Evolutionary conservation across 352 stramenopile genomes (phyloP), one percentile per base, ranked within the genome.

Genomic region (Salisapilia sapeloensis): DNA sequence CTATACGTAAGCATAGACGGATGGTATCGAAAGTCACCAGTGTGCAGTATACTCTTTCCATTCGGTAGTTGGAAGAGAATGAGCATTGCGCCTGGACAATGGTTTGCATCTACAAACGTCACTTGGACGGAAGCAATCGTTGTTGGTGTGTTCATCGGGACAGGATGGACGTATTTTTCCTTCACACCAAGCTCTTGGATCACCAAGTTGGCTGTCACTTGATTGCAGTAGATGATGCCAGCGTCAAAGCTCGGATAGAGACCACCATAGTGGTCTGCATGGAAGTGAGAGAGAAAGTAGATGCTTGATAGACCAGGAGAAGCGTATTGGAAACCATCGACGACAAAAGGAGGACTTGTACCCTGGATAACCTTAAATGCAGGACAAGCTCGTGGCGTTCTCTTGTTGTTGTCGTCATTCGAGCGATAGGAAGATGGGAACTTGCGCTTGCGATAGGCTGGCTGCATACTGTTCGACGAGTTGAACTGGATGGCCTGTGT

Each of bases 201-300:
- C 5, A 97, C 78, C 8, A 98, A 61, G 29, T 67, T 78, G 11
- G 80, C 83, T 14, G 92, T 97, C 17, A 90, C 55, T 21, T 90
- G 48, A 30, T 84, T 96, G 55, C 93, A 98, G 50, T 96, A 98
- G 39, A 98, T 97, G 15, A 86, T 80, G 4, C 91, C 93, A 17
- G 56, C 75, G 42, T 90, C 63, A 52, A 95, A 98, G 26, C 49
- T 46, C 65, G 80, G 22, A 13, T 53, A 60, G 16, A 98, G 78
- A 1, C 93, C 93, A 14, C 58, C 65, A 51, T 97, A 98, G 48
- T 98, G 93, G 56, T 98, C 93, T 8, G 72, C 91, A 57, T 98
- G 93, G 49, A 97, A 98, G 57, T 98, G 93, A 13, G 91, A 96
- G 24, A 98, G 64, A 40, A 98, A 97, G 39, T 97, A 97, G 29